Evolutionary conservation across 2,329 filamentous ascomycete genomes (phyloP).

Genomic region (Phoma sp.): DNA sequence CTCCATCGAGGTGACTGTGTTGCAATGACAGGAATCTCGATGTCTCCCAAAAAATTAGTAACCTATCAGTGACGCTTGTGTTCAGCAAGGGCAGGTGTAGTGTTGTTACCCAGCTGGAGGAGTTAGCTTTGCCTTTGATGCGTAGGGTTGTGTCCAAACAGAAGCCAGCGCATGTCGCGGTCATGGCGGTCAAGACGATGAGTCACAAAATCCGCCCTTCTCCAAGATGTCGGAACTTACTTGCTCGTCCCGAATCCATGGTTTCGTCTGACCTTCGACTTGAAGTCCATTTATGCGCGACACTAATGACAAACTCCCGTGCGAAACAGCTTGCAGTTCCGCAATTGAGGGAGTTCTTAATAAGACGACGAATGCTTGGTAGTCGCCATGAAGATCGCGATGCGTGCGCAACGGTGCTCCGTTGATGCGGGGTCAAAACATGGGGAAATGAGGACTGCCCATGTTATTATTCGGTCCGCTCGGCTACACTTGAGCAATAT

Average conservation of each 20-base stretch:
- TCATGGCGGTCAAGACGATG: no score
- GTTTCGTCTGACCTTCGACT: no score
- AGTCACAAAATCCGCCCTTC: no score
- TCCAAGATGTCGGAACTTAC: no score
- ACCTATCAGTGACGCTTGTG: not conserved
- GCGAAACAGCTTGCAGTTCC: not conserved
- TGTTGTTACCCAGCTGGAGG: not conserved
- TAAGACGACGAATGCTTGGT: constrained; percentile 3
- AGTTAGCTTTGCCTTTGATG: not conserved
- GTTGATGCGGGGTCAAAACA: constrained; percentile 10
- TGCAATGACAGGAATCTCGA: no score
- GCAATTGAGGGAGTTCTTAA: not conserved
- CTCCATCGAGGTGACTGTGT: no score
- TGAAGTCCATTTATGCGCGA: no score
- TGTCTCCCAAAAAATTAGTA: no score
- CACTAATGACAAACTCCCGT: no score
- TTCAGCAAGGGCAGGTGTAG: not conserved
- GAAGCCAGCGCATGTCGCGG: constrained; percentile 3
- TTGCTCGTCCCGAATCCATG: no score
- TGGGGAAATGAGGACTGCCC: constrained; percentile 7
- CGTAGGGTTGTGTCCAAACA: not conserved
- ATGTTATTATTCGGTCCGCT: constrained; percentile 6
- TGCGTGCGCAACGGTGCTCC: not conserved
- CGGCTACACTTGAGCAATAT: not conserved
- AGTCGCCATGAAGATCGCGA: constrained; percentile 5